Conservation (phyloP, 805 yeast species). For the Wickerhamomyces bisporus region DNA sequence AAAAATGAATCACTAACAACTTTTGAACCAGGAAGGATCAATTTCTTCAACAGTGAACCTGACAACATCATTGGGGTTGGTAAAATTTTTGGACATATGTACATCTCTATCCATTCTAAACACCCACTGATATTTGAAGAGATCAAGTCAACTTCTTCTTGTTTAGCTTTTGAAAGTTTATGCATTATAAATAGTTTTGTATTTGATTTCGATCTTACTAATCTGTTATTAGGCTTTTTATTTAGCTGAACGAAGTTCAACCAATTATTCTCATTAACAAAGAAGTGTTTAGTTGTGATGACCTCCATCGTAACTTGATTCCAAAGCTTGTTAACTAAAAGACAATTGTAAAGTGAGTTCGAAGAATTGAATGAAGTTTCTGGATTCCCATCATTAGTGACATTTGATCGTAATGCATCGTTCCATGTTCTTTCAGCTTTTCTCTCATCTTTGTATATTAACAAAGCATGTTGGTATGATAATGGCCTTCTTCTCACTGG, state of each 20-base stretch:
- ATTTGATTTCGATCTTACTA: constrained; percentile 21
- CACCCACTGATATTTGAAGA: constrained; percentile 40
- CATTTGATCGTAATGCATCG: constrained; percentile 17
- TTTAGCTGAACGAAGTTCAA: constrained; percentile 27
- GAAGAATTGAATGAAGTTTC: constrained; percentile 6
- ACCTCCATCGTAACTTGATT: constrained; percentile 47
- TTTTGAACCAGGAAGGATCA: constrained; percentile 66
- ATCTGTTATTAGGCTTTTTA: constrained; percentile 3
- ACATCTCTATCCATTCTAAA: constrained; percentile 69
- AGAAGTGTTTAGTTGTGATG: constrained; percentile 50
- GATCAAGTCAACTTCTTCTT: constrained; percentile 46
- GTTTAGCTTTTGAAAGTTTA: constrained; percentile 52
- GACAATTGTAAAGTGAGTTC: constrained; percentile 49
- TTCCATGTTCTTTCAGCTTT: constrained; percentile 43
- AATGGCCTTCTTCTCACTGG: constrained; percentile 66
- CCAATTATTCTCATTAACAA: constrained; percentile 45
- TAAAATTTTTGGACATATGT: constrained; percentile 68
- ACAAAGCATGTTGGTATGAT: constrained; percentile 60
- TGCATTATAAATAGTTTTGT: constrained; percentile 57
- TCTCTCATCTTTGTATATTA: constrained; percentile 53
- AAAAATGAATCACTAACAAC: constrained; percentile 57
- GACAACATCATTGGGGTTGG: constrained; percentile 49
- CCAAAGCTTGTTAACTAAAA: constrained; percentile 69
- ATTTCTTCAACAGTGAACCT: constrained; percentile 33
- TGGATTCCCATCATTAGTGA: constrained; percentile 18